These are phyloP conservation scores for Diaporthe aspalathi DNA, from an alignment of 2,329 filamentous ascomycete genomes.

Conservation along the genomic window DNA sequence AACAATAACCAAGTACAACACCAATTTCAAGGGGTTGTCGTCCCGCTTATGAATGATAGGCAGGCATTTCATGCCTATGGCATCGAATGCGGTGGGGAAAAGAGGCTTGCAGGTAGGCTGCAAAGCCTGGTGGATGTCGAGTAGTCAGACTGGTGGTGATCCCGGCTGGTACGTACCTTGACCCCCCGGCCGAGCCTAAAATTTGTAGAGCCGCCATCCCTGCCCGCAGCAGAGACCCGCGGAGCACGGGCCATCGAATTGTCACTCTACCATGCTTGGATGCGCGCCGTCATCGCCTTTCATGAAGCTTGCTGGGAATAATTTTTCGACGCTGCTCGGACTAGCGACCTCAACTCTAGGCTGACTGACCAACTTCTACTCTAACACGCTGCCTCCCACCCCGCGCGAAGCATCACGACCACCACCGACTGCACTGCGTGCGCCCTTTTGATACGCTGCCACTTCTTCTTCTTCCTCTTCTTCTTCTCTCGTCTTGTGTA, in stretches of 20 bases:
- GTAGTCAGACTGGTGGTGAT: neutral
- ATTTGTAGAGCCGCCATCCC: slow-evolving; percentile 11
- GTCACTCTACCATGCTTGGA: neutral
- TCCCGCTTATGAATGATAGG: neutral
- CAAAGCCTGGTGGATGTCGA: neutral
- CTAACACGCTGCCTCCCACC: slow-evolving; percentile 15
- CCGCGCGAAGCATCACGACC: slow-evolving; percentile 7
- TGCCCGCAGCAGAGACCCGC: slow-evolving; percentile 2
- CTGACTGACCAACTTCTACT: slow-evolving; percentile 16
- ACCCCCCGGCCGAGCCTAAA: neutral
- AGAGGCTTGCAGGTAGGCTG: neutral
- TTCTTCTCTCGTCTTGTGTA: slow-evolving; percentile 30
- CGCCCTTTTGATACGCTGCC: neutral
- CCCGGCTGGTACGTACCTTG: slow-evolving; percentile 2
- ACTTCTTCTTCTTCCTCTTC: slow-evolving; percentile 4
- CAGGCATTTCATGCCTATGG: slow-evolving; percentile 4
- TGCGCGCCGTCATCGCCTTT: slow-evolving; percentile 39
- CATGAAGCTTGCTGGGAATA: slow-evolving; percentile 38
- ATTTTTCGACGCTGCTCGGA: slow-evolving; percentile 36
- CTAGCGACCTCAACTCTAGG: slow-evolving; percentile 25
- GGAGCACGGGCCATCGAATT: slow-evolving; percentile 35
- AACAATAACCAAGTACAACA: neutral
- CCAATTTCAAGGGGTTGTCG: neutral
- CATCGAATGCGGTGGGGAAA: neutral
- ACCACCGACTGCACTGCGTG: slow-evolving; percentile 2